Conservation (phyloP, 306 rosid genomes). For the Alnus rubra region DNA sequence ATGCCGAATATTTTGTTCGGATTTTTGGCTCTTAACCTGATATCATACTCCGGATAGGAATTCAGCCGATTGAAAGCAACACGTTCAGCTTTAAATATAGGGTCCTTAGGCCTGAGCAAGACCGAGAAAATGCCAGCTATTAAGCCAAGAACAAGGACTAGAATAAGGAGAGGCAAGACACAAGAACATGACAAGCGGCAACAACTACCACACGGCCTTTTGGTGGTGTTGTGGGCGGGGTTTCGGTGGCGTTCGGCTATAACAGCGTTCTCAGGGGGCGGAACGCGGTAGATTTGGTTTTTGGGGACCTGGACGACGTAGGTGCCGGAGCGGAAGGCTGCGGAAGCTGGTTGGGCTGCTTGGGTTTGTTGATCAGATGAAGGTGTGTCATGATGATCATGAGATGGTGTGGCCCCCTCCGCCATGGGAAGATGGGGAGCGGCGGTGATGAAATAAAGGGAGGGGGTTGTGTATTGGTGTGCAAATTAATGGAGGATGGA, state of each 20-base stretch:
- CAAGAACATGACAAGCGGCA: constrained; percentile 4
- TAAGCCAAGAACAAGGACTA: constrained; percentile 19
- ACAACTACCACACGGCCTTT: background rate
- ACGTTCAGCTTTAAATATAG: constrained; percentile 30
- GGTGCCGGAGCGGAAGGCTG: constrained; percentile 24
- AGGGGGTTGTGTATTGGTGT: background rate
- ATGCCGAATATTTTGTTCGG: constrained; percentile 32
- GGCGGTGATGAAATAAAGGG: constrained; percentile 21
- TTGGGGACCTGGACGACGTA: constrained; percentile 69
- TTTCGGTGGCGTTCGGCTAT: constrained; percentile 34
- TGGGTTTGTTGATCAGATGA: background rate
- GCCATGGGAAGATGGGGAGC: constrained; percentile 69
- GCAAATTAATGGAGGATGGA: constrained; percentile 16
- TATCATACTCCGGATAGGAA: constrained; percentile 15
- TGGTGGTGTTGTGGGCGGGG: background rate
- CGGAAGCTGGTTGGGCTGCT: background rate
- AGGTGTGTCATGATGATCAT: background rate
- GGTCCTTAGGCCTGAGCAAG: constrained; percentile 28
- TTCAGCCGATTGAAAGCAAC: constrained; percentile 10
- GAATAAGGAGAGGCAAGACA: constrained; percentile 6
- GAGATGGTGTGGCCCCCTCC: constrained; percentile 52
- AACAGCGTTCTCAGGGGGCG: constrained; percentile 47
- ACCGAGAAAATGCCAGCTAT: constrained; percentile 24
- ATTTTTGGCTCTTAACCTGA: constrained; percentile 36
- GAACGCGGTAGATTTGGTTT: constrained; percentile 67